phyloP scores from a whole-genome alignment of 1,284 basidiomycete species.

The Ceratobasidium sp. region DNA sequence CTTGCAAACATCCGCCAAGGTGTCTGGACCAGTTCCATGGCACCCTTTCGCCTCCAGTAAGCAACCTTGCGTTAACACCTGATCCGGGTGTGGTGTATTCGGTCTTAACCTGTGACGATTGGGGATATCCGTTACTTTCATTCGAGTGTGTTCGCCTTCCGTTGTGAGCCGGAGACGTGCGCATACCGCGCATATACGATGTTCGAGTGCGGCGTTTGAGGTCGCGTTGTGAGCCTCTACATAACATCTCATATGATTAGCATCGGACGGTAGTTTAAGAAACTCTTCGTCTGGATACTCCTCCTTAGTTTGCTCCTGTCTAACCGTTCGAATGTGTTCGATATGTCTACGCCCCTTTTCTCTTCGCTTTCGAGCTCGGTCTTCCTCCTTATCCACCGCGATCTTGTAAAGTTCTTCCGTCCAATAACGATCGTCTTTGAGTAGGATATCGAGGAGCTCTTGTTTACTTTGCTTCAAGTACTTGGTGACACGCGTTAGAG shows the following conservation, averaged over 20 bases:
- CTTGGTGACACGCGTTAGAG: no score
- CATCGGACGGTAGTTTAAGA: neutral
- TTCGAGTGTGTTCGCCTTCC: no score
- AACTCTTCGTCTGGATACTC: neutral
- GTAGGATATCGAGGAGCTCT: no score
- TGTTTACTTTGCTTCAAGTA: no score
- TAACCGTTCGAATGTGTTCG: neutral
- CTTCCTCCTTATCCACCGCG: neutral
- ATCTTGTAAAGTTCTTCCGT: neutral
- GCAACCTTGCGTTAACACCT: neutral
- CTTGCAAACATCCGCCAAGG: neutral
- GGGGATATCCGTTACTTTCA: neutral
- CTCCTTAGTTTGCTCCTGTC: neutral
- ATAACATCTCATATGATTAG: neutral
- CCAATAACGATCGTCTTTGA: no score
- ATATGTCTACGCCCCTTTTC: neutral
- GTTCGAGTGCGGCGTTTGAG: neutral
- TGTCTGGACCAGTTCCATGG: neutral
- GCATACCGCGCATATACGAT: constrained; percentile 3
- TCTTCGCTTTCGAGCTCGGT: neutral
- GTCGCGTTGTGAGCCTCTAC: neutral
- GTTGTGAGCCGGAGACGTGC: neutral
- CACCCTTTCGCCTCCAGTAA: neutral
- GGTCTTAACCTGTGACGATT: neutral
- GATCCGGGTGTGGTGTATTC: neutral